phyloP scores from a whole-genome alignment of 345 rosid genomes.

The Arabidopsis arenosa region DNA sequence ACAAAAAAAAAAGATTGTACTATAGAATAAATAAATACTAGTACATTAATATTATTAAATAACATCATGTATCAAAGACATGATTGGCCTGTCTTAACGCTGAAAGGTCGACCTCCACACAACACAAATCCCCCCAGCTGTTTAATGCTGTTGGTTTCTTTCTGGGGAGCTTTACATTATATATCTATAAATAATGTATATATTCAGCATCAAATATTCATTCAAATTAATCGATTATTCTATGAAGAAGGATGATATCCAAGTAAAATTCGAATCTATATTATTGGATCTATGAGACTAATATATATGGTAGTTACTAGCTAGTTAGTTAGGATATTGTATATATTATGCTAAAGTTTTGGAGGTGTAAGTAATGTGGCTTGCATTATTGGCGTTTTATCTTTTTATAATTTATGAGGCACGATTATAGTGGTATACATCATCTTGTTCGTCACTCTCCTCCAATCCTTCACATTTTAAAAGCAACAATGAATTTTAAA shows the following conservation, averaged over 20 bases:
- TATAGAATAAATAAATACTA: conserved; percentile 11
- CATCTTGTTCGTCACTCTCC: conserved; percentile 46
- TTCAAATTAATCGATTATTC: conserved; percentile 18
- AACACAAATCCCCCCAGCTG: conserved; percentile 41
- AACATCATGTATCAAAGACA: conserved; percentile 19
- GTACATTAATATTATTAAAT: background rate
- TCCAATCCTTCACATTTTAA: conserved; percentile 4
- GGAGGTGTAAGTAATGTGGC: conserved; percentile 39
- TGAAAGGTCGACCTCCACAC: conserved; percentile 50
- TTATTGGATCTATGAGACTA: conserved; percentile 24
- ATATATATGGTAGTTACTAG: conserved; percentile 33
- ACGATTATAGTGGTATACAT: conserved; percentile 47
- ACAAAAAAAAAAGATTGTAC: background rate
- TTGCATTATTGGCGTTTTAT: conserved; percentile 44
- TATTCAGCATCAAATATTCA: conserved; percentile 26
- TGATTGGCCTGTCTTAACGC: conserved; percentile 43
- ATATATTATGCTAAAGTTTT: conserved; percentile 29
- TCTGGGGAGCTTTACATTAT: conserved; percentile 39
- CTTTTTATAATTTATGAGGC: conserved; percentile 32
- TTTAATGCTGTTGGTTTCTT: conserved; percentile 46
- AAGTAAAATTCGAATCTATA: conserved; percentile 32
- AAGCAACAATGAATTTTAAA: background rate
- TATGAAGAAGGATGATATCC: conserved; percentile 19
- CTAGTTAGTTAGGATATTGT: conserved; percentile 37
- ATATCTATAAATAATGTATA: conserved; percentile 10